Base-by-base conservation (phyloP, 306 rosid species). In the Fragaria ananassa region DNA sequence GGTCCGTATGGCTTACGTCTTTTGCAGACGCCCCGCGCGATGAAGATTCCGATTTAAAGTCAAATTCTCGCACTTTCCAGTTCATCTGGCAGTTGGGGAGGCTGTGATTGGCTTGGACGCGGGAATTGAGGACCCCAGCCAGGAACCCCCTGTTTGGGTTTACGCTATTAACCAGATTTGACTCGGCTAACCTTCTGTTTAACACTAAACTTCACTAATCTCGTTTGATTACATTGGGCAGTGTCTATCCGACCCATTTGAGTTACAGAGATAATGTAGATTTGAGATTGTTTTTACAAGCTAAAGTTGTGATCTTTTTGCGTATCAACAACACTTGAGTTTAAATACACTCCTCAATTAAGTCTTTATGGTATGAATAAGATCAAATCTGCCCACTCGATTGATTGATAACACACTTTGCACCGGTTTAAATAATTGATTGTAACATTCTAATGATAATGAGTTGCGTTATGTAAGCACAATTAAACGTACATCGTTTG, bases 11-110 rank as follows among this genome's bases (percentile, higher is more conserved):
- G 18, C 13, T 53, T 66, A 82, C 85, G 84, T 81, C 72, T 78
- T 77, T 78, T 23, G 39, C 76, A 68, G 83, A 75, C 70, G 41
- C 49, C 39, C 63, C 8, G 17, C 14, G 51, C 44, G 14, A 46
- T 18, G 8, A 41, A 64, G 29, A 31, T 41, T 8, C 19, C 53
- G 73, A 83, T 65, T 35, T 31, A 44, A 45, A 61, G 81, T 85
- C 89, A 79, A 80, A 61, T 77, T 80, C 67, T 81, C 84, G 74
- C 60, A 75, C n/a, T 4, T 44, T 18, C 81, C 72, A 23, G 63
- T 39, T 9, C 61, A 56, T 56, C 29, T 3, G 29, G 11, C 10
- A n/a, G 25, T n/a, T 54, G 4, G 51, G 37, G 3, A 72, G 4
- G 69, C 23, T n/a, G 23, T 7, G 41, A 71, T 70, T 17, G 41